Percentiles rank a stretch among this genome's conserved stretches.
Conservation (phyloP, 1,139 yeast species). For the Wickerhamiella pararugosa region DNA sequence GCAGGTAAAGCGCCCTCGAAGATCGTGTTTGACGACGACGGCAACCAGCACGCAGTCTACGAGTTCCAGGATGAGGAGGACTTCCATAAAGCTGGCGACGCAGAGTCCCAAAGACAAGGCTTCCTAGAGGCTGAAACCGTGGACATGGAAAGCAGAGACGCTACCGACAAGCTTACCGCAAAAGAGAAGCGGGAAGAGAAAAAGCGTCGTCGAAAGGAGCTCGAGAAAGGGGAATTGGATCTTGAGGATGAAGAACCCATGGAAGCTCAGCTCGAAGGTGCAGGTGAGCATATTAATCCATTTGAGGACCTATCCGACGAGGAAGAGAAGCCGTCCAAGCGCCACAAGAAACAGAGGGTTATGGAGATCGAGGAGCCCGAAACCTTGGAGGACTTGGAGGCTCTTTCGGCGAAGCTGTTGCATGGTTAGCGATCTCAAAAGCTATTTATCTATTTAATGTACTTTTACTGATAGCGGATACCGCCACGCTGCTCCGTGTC, state of each 20-base stretch:
- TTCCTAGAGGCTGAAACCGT: slow-evolving; percentile 54
- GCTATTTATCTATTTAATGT: not conserved
- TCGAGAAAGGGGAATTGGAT: slow-evolving; percentile 42
- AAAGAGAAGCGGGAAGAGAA: slow-evolving; percentile 71
- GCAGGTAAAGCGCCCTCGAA: slow-evolving; percentile 53
- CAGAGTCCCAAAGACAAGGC: slow-evolving; percentile 47
- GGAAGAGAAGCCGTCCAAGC: slow-evolving; percentile 17
- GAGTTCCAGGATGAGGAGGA: slow-evolving; percentile 86
- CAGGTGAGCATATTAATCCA: slow-evolving; percentile 23
- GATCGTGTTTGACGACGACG: slow-evolving; percentile 84
- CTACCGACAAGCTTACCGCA: slow-evolving; percentile 68
- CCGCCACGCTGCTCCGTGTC: not conserved
- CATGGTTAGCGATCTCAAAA: slow-evolving; percentile 9
- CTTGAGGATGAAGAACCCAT: slow-evolving; percentile 23
- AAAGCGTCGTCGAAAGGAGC: slow-evolving; percentile 77
- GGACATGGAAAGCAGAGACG: slow-evolving; percentile 57
- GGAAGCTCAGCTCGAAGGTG: not conserved
- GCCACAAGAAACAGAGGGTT: slow-evolving; percentile 23
- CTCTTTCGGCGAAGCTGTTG: slow-evolving; percentile 59
- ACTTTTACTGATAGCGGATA: not conserved
- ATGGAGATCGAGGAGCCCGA: slow-evolving; percentile 79
- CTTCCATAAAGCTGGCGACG: slow-evolving; percentile 65
- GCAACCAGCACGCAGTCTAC: slow-evolving; percentile 74
- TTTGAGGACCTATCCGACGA: slow-evolving; percentile 21
- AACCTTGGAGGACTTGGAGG: slow-evolving; percentile 85